phyloP scores from a whole-genome alignment of 257 asterid species.

The Apocynum venetum region DNA sequence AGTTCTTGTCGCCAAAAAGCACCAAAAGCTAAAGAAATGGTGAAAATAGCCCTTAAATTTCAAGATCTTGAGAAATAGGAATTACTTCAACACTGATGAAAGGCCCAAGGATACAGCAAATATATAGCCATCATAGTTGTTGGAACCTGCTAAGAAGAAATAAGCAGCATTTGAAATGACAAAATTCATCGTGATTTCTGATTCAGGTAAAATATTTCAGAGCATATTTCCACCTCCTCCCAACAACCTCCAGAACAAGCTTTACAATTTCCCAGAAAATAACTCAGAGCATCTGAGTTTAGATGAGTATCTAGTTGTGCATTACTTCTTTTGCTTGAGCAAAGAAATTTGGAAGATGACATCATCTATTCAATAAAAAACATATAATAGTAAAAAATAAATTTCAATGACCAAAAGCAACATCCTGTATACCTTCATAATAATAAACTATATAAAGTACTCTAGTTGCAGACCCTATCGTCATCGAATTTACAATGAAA shows the following conservation, averaged over 20 bases:
- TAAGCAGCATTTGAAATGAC: neutral
- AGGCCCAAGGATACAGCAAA: constrained; percentile 89
- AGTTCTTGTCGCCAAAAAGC: neutral
- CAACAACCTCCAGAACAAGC: neutral
- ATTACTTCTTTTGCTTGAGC: neutral
- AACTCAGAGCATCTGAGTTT: neutral
- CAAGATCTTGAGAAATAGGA: constrained; percentile 16
- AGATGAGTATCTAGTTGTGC: neutral
- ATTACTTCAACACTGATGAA: constrained; percentile 77
- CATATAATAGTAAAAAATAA: neutral
- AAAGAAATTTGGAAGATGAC: neutral
- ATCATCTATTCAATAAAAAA: neutral
- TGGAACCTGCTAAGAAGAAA: constrained; percentile 53
- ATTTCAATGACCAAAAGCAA: neutral
- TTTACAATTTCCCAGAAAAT: constrained; percentile 2
- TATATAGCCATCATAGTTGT: constrained; percentile 63
- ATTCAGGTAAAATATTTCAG: constrained; percentile 1
- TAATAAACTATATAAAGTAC: too few relatives aligned
- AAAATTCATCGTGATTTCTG: neutral
- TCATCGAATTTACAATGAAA: neutral
- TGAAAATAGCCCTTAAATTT: constrained; percentile 6
- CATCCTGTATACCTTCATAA: neutral
- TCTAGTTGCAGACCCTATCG: neutral
- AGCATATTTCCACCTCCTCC: neutral
- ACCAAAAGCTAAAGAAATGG: neutral